A percentile compares a stretch with the other conserved stretches of the same genome.
Conservation (phyloP, 441 rosid species). For the Gossypium schwendimanii region DNA sequence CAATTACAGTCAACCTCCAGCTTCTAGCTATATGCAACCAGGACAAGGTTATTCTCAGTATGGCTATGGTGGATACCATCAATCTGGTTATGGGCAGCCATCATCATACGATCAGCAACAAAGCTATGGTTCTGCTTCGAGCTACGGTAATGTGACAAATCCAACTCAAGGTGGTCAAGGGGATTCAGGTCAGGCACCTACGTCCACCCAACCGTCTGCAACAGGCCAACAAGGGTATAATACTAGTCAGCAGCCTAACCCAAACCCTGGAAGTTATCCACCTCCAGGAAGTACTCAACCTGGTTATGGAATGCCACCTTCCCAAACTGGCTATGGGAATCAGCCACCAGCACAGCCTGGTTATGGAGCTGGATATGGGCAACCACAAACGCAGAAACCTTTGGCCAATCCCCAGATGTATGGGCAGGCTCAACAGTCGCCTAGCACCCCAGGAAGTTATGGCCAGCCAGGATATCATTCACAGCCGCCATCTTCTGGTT, state of each 20-base stretch:
- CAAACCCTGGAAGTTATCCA: constrained; percentile 41
- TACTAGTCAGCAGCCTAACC: constrained; percentile 56
- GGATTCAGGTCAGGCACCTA: constrained; percentile 53
- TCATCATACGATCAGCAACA: constrained; percentile 72
- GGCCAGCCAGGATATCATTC: constrained; percentile 64
- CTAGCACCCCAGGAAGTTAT: constrained; percentile 65
- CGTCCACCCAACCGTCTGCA: constrained; percentile 48
- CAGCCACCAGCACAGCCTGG: constrained; percentile 54
- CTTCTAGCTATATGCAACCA: constrained; percentile 67
- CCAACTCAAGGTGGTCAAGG: constrained; percentile 61
- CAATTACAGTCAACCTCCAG: constrained; percentile 57
- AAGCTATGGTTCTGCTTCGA: constrained; percentile 43
- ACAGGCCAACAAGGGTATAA: constrained; percentile 48
- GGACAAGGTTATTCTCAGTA: constrained; percentile 74
- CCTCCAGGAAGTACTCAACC: constrained; percentile 57
- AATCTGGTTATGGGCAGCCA: constrained; percentile 76
- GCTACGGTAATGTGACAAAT: constrained; percentile 51
- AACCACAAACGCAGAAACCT: constrained; percentile 56
- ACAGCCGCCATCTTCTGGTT: constrained; percentile 44
- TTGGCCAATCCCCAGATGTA: constrained; percentile 50
- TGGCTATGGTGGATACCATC: constrained; percentile 73
- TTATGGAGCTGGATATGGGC: constrained; percentile 59
- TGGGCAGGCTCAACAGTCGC: constrained; percentile 79
- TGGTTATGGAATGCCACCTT: constrained; percentile 64
- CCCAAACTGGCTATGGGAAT: constrained; percentile 60